These are phyloP conservation scores for Mollisia scopiformis DNA, from an alignment of 2,329 filamentous ascomycete species.

Conservation along the genomic window DNA sequence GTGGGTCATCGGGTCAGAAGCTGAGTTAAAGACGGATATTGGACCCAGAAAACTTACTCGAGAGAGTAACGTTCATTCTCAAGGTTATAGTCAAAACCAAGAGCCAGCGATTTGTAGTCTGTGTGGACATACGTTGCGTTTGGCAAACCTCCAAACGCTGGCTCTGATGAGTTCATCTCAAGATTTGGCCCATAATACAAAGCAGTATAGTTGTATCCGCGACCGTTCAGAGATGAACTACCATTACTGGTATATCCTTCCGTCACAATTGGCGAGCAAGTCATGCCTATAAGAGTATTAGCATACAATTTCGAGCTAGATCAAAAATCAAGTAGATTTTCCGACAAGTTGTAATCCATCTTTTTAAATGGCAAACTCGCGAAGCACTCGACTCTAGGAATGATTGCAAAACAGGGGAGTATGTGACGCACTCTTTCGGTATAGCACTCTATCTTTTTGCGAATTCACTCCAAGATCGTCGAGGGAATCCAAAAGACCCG, in stretches of 20 bases:
- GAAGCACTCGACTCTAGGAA: too few relatives aligned
- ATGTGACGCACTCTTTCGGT: too few relatives aligned
- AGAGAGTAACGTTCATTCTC: background rate
- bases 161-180: background rate
- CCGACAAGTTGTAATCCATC: too few relatives aligned
- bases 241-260: background rate
- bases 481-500: background rate
- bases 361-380: too few relatives aligned
- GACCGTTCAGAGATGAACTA: background rate
- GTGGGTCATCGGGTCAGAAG: too few relatives aligned
- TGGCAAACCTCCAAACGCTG: background rate
- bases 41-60: background rate
- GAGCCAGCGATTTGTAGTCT: background rate
- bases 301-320: background rate
- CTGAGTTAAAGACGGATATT: background rate
- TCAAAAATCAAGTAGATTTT: background rate
- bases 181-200: background rate
- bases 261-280: background rate
- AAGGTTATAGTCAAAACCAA: background rate
- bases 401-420: too few relatives aligned
- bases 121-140: background rate
- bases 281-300: background rate
- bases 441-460: background rate
- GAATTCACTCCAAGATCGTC: background rate
- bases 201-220: background rate